Conservation (phyloP, 1,139 yeast genomes). For the Maudiozyma humilis region DNA sequence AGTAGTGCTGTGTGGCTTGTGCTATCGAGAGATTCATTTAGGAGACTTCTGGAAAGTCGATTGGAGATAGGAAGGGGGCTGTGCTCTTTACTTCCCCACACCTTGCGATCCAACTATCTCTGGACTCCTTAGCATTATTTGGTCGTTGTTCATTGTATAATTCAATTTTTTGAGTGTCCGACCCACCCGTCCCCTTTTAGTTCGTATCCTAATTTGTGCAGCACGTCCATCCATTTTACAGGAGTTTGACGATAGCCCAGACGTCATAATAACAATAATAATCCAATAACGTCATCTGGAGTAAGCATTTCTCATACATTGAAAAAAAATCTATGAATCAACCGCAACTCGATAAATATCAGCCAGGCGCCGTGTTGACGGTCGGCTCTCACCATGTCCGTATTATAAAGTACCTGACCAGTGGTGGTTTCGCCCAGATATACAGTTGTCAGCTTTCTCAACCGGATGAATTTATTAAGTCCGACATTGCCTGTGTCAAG, state of each 20-base stretch:
- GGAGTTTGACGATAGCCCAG: too few relatives aligned
- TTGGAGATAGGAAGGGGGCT: too few relatives aligned
- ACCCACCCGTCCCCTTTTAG: too few relatives aligned
- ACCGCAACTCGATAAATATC: conserved; percentile 22
- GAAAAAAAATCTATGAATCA: conserved; percentile 20
- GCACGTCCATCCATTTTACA: too few relatives aligned
- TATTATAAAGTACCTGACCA: conserved; percentile 28
- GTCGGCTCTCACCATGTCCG: conserved; percentile 33
- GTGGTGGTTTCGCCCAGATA: conserved; percentile 52
- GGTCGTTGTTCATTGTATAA: too few relatives aligned
- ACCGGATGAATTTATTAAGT: conserved; percentile 23
- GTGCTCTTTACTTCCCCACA: too few relatives aligned
- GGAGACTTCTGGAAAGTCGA: not conserved
- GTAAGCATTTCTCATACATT: not conserved
- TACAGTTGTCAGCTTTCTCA: conserved; percentile 49
- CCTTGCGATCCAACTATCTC: too few relatives aligned
- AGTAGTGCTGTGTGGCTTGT: not conserved
- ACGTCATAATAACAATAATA: too few relatives aligned
- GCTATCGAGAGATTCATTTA: not conserved
- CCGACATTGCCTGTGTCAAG: conserved; percentile 55
- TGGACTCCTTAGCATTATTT: too few relatives aligned
- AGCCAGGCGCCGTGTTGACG: conserved; percentile 25
- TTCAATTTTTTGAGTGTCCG: too few relatives aligned
- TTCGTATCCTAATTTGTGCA: too few relatives aligned
- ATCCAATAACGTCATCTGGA: not conserved